Evolutionary conservation across 441 rosid species (phyloP), one percentile per base, ranked within the genome.

Genomic region (Erodium texanum): DNA sequence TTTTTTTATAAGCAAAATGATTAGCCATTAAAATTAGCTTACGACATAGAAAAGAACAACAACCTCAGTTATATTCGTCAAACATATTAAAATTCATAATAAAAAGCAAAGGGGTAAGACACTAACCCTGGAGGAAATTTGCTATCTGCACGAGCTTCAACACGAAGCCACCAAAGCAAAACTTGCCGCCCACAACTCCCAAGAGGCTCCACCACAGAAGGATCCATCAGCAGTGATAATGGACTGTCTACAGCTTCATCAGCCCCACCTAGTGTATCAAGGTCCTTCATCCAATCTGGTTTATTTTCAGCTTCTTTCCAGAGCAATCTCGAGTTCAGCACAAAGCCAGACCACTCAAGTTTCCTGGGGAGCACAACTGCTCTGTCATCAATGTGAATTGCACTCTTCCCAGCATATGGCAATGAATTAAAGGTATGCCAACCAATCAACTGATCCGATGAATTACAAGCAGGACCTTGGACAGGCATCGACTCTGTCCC

Each of bases 121-220:
- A 76, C 89, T 82, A 66, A 94, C 97, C 96, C 90, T 3, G 96
- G 89, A 78, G 99, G 98, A 71, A 90, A 95, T 76, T 89, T 92
- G 89, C 99, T 95, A 74, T 95, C 98, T 19, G 90, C 82, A 6
- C 97, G 97, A 72, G 98, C 99, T 84, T 95, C 99, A 70, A 95
- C 96, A 27, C 99, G 98, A 68, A 95, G 92, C 99, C 99, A 95
- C 99, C 99, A 95, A 0, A 92, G 81, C 74, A 95, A 59, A 77
- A 95, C 90, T 70, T 90, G 95, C 74, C 83, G 87, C 10, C 99
- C 99, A 38, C 99, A 95, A 77, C 87, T 89, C 69, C 98, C 99
- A 24, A 95, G 90, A 41, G 99, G 98, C 75, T 95, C 98, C 65
- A 90, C 96, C 73, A 84, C 73, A 4, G 88, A 81, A 72, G 83